Evolutionary conservation across 345 rosid species (phyloP), one percentile per base, ranked within the genome.

Genomic region (Corymbia maculata): DNA sequence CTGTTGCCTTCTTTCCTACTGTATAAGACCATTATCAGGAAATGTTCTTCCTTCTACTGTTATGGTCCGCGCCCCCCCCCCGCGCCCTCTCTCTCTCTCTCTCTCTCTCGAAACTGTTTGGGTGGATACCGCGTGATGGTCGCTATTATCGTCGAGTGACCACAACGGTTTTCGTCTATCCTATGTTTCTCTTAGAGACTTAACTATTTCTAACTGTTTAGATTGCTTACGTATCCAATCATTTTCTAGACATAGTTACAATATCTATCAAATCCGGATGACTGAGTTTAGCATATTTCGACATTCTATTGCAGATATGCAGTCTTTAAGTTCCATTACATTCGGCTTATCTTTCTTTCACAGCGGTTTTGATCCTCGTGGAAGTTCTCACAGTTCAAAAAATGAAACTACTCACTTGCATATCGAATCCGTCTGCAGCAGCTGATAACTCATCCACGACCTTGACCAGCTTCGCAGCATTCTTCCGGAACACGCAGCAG

Each of bases 401-500:
- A 28, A 9, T 11, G 6, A 5, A 17, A 44, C 11, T 44, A 89
- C 94, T 93, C 51, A 96, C 98, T 79, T 97, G 99, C 90, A 94
- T 91, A 85, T 97, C 98, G 47, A 97, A 93, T 47, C 84, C 89
- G 84, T 68, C 86, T 51, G 89, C 91, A 42, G 91, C 55, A 64
- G 79, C 84, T 2, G 95, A 89, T 86, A 89, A 45, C 49, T 87
- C 91, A 4, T 88, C 85, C 21, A 96, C 87, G n/a, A 86, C 89
- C 9, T 85, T 66, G 51, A 90, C 95, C 30, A 97, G 90, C 88
- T 94, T 94, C 4, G 89, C 87, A 15, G 95, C 94, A 52, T 94
- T 95, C 68, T 36, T 89, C 88, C 97, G 90, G 79, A 97, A 96
- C 52, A 95, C 96, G 26, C 89, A 88, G 51, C 96, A 94, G 89